Evolutionary conservation across 148 eudicot genomes (phyloP), one percentile per base, ranked within the genome.

Genomic region (Vaccinium darrowii): DNA sequence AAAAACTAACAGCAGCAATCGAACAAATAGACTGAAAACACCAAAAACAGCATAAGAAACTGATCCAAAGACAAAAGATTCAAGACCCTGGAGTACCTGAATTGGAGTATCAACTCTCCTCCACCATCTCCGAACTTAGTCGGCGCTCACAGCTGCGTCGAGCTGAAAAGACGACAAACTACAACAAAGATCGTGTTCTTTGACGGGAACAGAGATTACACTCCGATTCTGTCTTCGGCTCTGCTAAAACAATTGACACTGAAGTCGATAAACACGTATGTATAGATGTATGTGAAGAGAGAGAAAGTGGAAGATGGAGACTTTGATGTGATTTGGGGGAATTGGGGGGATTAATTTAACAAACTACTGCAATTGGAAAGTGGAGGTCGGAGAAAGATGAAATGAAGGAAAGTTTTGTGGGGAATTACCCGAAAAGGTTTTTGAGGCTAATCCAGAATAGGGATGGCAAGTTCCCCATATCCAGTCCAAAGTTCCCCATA

Each of bases 51-150:
- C 58, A 27, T 5, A 67, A 5, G 73, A n/a, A 60, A 58, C 25
- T 51, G 11, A 77, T 49, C n/a, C 58, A 56, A 23, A 14, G 23
- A 50, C 23, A 9, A 33, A 49, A 80, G 11, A 52, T 10, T 67
- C 52, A 18, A 82, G 77, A 69, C 60, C 57, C 14, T 39, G 73
- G 83, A 60, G 33, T 11, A 81, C 84, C 75, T 63, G 60, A 81
- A 63, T 81, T 81, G 83, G 65, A 65, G 76, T 36, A 36, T 3
- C n/a, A 54, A 56, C 81, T 14, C 81, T 53, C 81, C 27, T 50
- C 57, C 15, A 14, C 53, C 65, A 5, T 53, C 81, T 54, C 33
- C 6, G 67, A 79, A 79, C 81, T 79, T 79, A 62, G 67, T 78
- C 9, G 15, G 9, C 33, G 10, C 57, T 30, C 54, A 18, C 56